Evolutionary conservation across 139 green algal genomes (phyloP).

Genomic region (Haematococcus lacustris): DNA sequence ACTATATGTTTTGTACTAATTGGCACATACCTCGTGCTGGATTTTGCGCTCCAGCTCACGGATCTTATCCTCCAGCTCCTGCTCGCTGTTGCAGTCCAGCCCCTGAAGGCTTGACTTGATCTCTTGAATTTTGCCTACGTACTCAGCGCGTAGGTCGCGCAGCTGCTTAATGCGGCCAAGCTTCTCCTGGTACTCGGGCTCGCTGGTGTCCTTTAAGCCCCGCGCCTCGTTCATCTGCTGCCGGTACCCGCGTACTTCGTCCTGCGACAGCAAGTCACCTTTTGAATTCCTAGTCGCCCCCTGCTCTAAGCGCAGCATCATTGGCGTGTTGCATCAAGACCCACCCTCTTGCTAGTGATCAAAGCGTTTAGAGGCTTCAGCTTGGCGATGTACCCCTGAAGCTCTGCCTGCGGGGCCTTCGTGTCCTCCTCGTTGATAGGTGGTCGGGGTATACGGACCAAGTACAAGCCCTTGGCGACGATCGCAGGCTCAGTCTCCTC

Average conservation of each 20-base stretch:
- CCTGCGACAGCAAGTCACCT: constrained; percentile 26
- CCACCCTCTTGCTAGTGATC: constrained; percentile 35
- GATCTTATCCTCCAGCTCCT: constrained; percentile 45
- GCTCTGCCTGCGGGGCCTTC: constrained; percentile 33
- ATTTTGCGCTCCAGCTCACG: constrained; percentile 39
- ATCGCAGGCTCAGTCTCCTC: constrained; percentile 7
- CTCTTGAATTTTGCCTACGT: constrained; percentile 17
- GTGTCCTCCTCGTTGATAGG: constrained; percentile 31
- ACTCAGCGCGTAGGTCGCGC: constrained; percentile 21
- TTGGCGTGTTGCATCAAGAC: too few relatives aligned
- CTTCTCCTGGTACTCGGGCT: constrained; percentile 56
- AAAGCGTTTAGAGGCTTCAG: constrained; percentile 37
- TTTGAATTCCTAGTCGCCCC: too few relatives aligned
- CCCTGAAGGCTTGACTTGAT: constrained; percentile 26
- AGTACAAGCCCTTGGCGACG: constrained; percentile 26
- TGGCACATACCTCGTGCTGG: constrained; percentile 9
- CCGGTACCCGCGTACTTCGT: constrained; percentile 32
- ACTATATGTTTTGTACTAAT: too few relatives aligned
- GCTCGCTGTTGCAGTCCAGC: constrained; percentile 37
- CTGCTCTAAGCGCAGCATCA: too few relatives aligned
- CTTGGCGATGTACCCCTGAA: constrained; percentile 27
- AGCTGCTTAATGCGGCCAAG: constrained; percentile 34
- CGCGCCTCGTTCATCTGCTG: constrained; percentile 31
- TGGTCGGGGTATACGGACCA: constrained; percentile 35
- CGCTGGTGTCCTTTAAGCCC: constrained; percentile 29